phyloP scores from a whole-genome alignment of 306 rosid species.

The Corylus heterophylla region DNA sequence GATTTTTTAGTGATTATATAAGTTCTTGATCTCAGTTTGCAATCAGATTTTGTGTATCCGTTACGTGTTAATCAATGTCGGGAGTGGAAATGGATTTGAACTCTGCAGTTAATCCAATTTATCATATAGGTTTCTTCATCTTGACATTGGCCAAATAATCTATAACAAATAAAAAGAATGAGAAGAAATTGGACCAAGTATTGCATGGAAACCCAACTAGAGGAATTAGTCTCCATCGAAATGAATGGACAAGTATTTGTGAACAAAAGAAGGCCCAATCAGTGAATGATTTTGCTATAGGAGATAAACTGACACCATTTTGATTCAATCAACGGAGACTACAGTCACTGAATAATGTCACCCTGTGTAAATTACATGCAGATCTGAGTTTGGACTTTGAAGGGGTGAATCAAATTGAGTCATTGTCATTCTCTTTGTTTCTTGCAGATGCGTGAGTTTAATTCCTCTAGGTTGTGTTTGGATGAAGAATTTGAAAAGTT shows the following conservation, averaged over 20 bases:
- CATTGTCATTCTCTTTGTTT: neutral
- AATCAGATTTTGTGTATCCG: neutral
- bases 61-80: neutral
- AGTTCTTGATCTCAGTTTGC: neutral
- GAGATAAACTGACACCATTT: neutral
- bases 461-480: neutral
- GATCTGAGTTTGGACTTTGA: neutral
- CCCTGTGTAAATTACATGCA: neutral
- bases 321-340: neutral
- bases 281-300: neutral
- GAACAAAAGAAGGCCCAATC: too few relatives aligned
- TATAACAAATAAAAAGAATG: neutral
- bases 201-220: neutral
- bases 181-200: conserved; percentile 1
- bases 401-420: neutral
- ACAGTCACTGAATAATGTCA: neutral
- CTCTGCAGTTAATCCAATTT: neutral
- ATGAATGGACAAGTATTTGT: neutral
- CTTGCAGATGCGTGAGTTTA: neutral
- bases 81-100: neutral
- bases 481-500: neutral
- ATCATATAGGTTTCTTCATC: neutral
- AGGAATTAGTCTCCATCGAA: neutral
- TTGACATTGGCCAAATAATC: neutral
- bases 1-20: neutral